Conservation (phyloP, 2,329 filamentous ascomycete species). For the Amesomyces nigricolor region DNA sequence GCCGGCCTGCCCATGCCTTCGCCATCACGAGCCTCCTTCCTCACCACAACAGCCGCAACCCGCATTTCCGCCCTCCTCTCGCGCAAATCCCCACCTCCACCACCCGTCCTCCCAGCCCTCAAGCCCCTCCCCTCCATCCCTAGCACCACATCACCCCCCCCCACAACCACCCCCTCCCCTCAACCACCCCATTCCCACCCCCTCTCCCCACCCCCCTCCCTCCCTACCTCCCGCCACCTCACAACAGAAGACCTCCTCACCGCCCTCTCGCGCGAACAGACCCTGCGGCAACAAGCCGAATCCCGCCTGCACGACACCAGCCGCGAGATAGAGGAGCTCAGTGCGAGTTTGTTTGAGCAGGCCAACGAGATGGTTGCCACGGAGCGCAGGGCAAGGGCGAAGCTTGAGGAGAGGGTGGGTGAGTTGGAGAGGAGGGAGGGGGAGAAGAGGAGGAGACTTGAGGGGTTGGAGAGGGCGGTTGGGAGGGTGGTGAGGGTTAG, state of each 20-base stretch:
- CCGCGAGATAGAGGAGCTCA: conserved; percentile 73
- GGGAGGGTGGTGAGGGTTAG: conserved; percentile 65
- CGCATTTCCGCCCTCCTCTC: conserved; percentile 44
- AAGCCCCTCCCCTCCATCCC: conserved; percentile 15
- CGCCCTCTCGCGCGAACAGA: conserved; percentile 61
- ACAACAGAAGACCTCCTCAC: conserved; percentile 50
- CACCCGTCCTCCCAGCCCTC: conserved; percentile 33
- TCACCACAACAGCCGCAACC: conserved; percentile 37
- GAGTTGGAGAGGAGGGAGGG: conserved; percentile 63
- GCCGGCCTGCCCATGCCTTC: conserved; percentile 27
- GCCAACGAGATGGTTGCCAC: conserved; percentile 83
- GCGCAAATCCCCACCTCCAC: conserved; percentile 32
- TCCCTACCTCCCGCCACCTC: conserved; percentile 17
- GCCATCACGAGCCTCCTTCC: conserved; percentile 40
- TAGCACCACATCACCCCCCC: conserved; percentile 8
- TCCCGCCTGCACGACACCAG: conserved; percentile 59
- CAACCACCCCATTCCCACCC: conserved; percentile 7
- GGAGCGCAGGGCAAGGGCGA: conserved; percentile 65
- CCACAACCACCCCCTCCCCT: conserved; percentile 15
- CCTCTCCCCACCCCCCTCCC: conserved; percentile 14
- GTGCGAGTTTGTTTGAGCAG: conserved; percentile 69
- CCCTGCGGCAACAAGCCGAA: conserved; percentile 63
- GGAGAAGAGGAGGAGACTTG: conserved; percentile 64
- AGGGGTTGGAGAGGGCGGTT: conserved; percentile 65
- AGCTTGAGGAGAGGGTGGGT: conserved; percentile 64